Evolutionary conservation across 2,329 filamentous ascomycete genomes (phyloP).

Genomic region (Achaetomium macrosporum): DNA sequence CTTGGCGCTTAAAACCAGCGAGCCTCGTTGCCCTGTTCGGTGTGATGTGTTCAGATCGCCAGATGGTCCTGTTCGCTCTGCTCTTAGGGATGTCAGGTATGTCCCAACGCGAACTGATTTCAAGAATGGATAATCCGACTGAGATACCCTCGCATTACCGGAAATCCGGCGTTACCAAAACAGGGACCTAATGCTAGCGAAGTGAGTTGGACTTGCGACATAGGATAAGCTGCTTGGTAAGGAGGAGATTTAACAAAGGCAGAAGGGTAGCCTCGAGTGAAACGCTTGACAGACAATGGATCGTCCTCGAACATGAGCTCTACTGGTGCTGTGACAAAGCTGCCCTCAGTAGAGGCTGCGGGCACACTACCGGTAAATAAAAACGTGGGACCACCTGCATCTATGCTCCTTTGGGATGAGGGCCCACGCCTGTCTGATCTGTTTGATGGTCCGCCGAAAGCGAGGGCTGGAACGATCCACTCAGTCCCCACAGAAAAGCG

Average conservation of each 20-base stretch:
- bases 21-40: not conserved
- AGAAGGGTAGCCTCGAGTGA: too few relatives aligned
- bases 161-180: not conserved
- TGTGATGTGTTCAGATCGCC: constrained; percentile 11
- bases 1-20: not conserved
- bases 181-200: too few relatives aligned
- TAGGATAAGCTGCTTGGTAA: too few relatives aligned
- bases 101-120: not conserved
- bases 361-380: too few relatives aligned
- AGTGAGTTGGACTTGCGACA: too few relatives aligned
- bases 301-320: too few relatives aligned
- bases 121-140: not conserved
- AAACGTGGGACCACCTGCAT: too few relatives aligned
- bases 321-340: too few relatives aligned
- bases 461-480: constrained; percentile 20
- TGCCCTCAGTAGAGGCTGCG: too few relatives aligned
- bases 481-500: constrained; percentile 11
- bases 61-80: not conserved
- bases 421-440: constrained; percentile 2
- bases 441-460: not conserved
- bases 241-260: too few relatives aligned
- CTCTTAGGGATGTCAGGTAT: not conserved
- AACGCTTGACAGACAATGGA: too few relatives aligned
- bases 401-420: constrained; percentile 3
- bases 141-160: too few relatives aligned